A percentile compares a stretch with the other conserved stretches of the same genome.
Evolutionary conservation across 176 grass and related monocot species (phyloP).

Genomic region (Lolium multiflorum): DNA sequence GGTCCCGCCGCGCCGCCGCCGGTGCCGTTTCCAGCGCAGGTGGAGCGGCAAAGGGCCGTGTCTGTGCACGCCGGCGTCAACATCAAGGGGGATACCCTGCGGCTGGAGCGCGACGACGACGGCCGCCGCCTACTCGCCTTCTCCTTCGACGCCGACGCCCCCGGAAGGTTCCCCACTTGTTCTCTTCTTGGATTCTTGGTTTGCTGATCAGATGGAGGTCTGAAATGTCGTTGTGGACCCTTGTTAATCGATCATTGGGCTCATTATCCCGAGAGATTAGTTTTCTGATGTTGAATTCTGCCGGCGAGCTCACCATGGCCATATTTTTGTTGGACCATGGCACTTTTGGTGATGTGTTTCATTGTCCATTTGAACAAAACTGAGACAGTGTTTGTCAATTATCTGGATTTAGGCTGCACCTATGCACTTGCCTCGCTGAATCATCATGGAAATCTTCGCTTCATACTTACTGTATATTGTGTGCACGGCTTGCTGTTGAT

Average conservation of each 20-base stretch:
- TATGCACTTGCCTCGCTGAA: neutral
- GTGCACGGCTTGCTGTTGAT: neutral
- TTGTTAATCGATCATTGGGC: neutral
- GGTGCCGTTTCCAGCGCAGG: constrained; percentile 31
- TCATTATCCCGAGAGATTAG: neutral
- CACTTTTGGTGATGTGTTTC: neutral
- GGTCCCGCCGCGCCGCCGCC: constrained; percentile 26
- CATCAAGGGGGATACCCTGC: constrained; percentile 52
- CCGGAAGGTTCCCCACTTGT: constrained; percentile 45
- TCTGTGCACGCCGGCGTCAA: constrained; percentile 55
- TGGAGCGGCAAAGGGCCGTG: constrained; percentile 56
- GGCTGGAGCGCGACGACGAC: constrained; percentile 49
- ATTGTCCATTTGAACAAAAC: constrained; percentile 1
- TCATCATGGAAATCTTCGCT: neutral
- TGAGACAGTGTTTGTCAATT: neutral
- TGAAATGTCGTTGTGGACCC: neutral
- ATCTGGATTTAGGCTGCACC: neutral
- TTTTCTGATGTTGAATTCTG: neutral
- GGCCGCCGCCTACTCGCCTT: constrained; percentile 49
- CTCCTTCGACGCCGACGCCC: constrained; percentile 50
- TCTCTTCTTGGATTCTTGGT: neutral
- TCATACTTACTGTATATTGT: neutral
- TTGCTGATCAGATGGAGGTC: constrained; percentile 1
- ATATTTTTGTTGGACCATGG: neutral
- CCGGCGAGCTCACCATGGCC: neutral